These are phyloP conservation scores for Linnemannia hyalina DNA, from an alignment of 192 early-diverging fungal genomes.

Conservation along the genomic window DNA sequence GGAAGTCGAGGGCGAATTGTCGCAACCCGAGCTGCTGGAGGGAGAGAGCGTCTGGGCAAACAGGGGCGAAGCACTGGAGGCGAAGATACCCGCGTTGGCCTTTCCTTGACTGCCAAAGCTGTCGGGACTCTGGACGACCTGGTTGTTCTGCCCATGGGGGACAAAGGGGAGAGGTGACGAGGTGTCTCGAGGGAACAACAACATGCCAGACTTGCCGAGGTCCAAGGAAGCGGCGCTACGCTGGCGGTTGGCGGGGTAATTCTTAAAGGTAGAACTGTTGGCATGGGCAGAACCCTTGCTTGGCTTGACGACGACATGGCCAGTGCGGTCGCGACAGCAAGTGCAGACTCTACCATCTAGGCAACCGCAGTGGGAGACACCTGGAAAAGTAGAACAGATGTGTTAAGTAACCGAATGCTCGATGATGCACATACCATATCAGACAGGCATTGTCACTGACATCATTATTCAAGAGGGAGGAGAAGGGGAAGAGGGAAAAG, in stretches of 20 bases:
- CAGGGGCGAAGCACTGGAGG: slow-evolving; percentile 28
- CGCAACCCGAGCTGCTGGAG: slow-evolving; percentile 17
- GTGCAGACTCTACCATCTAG: slow-evolving; percentile 33
- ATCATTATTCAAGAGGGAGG: background rate
- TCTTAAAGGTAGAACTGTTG: slow-evolving; percentile 18
- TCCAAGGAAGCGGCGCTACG: slow-evolving; percentile 45
- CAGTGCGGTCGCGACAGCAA: slow-evolving; percentile 22
- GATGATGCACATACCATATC: background rate
- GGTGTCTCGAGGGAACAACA: slow-evolving; percentile 34
- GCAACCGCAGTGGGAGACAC: slow-evolving; percentile 35
- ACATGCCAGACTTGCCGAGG: slow-evolving; percentile 36
- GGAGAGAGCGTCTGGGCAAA: slow-evolving; percentile 46
- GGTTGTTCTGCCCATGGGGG: slow-evolving; percentile 27
- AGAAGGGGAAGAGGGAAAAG: slow-evolving; percentile 5
- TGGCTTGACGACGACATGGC: slow-evolving; percentile 29
- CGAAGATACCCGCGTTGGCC: slow-evolving; percentile 16
- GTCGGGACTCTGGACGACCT: slow-evolving; percentile 38
- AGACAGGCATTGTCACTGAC: background rate
- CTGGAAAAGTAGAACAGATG: slow-evolving; percentile 31
- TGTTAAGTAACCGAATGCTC: slow-evolving; percentile 31
- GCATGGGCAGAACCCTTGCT: slow-evolving; percentile 12
- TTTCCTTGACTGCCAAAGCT: slow-evolving; percentile 21
- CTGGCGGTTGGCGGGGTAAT: slow-evolving; percentile 18
- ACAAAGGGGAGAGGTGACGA: slow-evolving; percentile 38
- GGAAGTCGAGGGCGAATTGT: slow-evolving; percentile 34